A percentile compares a stretch with the other conserved stretches of the same genome.
These are phyloP conservation scores for Elasticomyces elasticus DNA, from an alignment of 495 filamentous ascomycete species.

Conservation along the genomic window DNA sequence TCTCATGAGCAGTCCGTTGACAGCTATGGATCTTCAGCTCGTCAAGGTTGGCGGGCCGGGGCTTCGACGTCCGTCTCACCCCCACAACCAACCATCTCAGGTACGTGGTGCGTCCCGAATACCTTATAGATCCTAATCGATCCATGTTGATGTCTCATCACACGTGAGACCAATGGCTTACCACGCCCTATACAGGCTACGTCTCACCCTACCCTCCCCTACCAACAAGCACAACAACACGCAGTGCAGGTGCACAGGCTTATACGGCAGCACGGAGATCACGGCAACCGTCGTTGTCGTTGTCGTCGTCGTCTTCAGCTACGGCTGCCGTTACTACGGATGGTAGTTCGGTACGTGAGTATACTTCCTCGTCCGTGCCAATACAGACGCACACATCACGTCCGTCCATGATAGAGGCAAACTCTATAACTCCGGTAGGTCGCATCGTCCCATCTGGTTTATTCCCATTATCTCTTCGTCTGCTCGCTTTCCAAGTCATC, in stretches of 20 bases:
- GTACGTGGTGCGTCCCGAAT: too few species aligned
- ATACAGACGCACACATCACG: background rate
- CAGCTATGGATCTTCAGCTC: background rate
- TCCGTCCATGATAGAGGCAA: conserved; percentile 4
- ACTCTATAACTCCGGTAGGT: conserved; percentile 6
- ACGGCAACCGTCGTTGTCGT: background rate
- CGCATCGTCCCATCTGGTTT: too few species aligned
- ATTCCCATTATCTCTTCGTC: background rate
- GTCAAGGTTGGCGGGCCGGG: background rate
- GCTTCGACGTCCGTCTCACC: conserved; percentile 1
- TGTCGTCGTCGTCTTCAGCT: background rate
- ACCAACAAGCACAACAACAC: background rate
- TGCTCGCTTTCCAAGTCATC: background rate
- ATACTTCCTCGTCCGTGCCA: background rate
- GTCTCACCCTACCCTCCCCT: conserved; percentile 8
- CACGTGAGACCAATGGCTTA: background rate
- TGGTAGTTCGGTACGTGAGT: conserved; percentile 5
- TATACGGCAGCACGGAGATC: background rate
- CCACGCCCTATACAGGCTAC: conserved; percentile 1
- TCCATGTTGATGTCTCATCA: background rate
- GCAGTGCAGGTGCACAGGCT: background rate
- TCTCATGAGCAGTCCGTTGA: background rate
- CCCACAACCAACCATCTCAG: background rate
- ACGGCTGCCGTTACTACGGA: background rate
- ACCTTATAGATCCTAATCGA: background rate